Base-by-base conservation (phyloP, 2,329 filamentous ascomycete species). In the Ceratocystis harringtonii region DNA sequence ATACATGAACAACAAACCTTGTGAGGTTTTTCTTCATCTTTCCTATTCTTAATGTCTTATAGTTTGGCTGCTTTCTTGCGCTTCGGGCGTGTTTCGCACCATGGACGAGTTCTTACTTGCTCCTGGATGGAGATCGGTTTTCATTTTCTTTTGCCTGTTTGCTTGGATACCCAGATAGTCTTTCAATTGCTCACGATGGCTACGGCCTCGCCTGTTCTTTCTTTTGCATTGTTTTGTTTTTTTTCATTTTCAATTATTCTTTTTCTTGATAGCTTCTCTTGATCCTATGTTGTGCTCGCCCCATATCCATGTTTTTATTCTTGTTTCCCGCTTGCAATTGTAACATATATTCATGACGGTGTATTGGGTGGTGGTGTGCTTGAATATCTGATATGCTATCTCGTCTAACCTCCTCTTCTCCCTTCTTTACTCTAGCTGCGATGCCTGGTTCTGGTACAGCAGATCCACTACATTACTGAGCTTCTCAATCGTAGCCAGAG, bases 391-490 rank as follows among this genome's bases (percentile, higher is more conserved):
- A 55, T 62, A 22, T 50, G 25, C 22, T 43, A 12, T 28, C 30
- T 50, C 48, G 36, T 25, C 52, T 15, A 50, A 12, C 36, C 30
- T 36, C 30, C 8, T 36, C 25, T n/a, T 6, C 30, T 25, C 28
- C n/a, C 62, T 45, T 55, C 41, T 73, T 68, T 85, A 99, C 82
- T 99, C 94, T 71, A 99, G 80, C 81, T 95, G 80, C 68, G 90
- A 95, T 62, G 94, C 94, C 79, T 99, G 92, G 80, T 96, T 97
- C 69, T 90, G 92, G 81, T 97, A 99, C 72, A 99, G 80, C 70
- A 95, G 90, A 76, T 99, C 95, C 69, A 99, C 95, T 70, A 99
- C 94, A 74, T 87, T 95, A 79, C 91, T 92, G 76, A 99, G 77
- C 84, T 96, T 97, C 75, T 95, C 92, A 70, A 99, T 95, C 2